phyloP scores from a whole-genome alignment of 2,329 filamentous ascomycete genomes.

The Ascochyta koolunga region DNA sequence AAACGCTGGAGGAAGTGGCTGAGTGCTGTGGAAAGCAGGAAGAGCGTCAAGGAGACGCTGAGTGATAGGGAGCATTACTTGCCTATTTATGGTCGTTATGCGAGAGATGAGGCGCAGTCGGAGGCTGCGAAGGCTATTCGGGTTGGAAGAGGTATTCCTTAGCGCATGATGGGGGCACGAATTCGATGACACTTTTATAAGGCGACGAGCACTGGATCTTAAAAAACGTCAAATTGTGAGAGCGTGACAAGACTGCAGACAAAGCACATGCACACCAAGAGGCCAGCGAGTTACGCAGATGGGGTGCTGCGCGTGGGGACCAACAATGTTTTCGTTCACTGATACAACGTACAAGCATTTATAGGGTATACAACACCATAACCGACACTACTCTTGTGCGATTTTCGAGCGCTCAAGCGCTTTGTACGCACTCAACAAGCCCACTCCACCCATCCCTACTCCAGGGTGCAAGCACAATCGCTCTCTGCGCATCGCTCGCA shows the following conservation, averaged over 20 bases:
- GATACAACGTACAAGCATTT: too few relatives aligned
- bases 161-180: background rate
- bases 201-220: too few relatives aligned
- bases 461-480: conserved; percentile 85
- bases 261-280: too few relatives aligned
- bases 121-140: conserved; percentile 59
- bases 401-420: background rate
- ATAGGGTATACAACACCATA: too few relatives aligned
- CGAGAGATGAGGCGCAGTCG: conserved; percentile 54
- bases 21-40: conserved; percentile 62
- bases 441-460: conserved; percentile 67
- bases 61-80: conserved; percentile 72
- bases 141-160: conserved; percentile 67
- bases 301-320: too few relatives aligned
- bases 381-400: too few relatives aligned
- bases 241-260: too few relatives aligned
- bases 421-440: conserved; percentile 49
- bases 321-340: too few relatives aligned
- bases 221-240: too few relatives aligned
- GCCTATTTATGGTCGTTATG: conserved; percentile 65
- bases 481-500: conserved; percentile 75
- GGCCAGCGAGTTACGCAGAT: too few relatives aligned
- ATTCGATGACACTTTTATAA: too few relatives aligned
- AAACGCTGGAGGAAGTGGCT: conserved; percentile 69
- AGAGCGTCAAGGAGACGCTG: conserved; percentile 70